Conservation (phyloP, 2,329 filamentous ascomycete genomes). For the Colletotrichum tabaci region DNA sequence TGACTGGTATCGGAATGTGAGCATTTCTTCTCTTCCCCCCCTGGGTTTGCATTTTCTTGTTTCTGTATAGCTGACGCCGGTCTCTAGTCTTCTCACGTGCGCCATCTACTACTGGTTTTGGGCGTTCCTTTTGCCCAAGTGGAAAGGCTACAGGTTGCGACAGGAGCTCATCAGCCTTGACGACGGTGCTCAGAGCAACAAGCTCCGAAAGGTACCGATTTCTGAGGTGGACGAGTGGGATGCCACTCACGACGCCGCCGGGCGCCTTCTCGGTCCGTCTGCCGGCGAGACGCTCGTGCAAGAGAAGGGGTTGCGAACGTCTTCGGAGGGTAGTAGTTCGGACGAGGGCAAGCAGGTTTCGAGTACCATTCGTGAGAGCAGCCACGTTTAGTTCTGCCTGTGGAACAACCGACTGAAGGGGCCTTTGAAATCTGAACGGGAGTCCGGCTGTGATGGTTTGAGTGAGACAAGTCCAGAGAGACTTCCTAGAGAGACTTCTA, state of each 20-base stretch:
- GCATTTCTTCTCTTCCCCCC: slow-evolving; percentile 53
- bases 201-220: slow-evolving; percentile 67
- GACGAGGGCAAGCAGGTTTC: neutral
- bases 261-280: slow-evolving; percentile 38
- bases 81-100: slow-evolving; percentile 63
- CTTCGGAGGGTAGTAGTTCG: slow-evolving; percentile 14
- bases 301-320: slow-evolving; percentile 4
- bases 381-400: neutral
- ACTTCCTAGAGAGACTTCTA: too few species aligned
- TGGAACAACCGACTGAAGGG: too few species aligned
- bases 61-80: neutral
- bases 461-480: too few species aligned
- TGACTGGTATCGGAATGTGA: slow-evolving; percentile 75
- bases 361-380: neutral
- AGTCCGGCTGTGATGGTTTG: too few species aligned
- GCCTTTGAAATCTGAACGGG: too few species aligned
- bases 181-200: slow-evolving; percentile 58
- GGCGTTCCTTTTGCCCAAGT: slow-evolving; percentile 69
- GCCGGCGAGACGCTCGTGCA: neutral
- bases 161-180: slow-evolving; percentile 62
- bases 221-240: slow-evolving; percentile 70
- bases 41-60: neutral
- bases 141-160: slow-evolving; percentile 66
- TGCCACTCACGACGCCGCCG: slow-evolving; percentile 66
- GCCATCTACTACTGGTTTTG: slow-evolving; percentile 71